These are phyloP conservation scores for Camptophora hylomeconis DNA, from an alignment of 2,329 filamentous ascomycete species.

Conservation along the genomic window DNA sequence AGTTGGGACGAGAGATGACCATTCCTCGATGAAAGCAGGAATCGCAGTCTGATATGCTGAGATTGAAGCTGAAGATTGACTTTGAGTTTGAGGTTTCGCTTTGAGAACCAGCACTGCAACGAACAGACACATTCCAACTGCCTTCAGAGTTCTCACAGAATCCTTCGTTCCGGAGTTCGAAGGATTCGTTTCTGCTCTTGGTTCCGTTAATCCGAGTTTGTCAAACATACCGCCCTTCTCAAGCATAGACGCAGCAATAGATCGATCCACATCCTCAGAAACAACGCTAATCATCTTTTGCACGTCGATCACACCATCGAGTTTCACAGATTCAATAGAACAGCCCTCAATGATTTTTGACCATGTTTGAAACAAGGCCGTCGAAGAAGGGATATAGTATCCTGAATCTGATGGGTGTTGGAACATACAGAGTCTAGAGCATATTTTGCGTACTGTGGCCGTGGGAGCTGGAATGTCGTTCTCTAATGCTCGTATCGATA, in stretches of 20 bases:
- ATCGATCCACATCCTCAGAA: slow-evolving; percentile 1
- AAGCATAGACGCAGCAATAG: background rate
- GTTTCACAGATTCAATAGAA: slow-evolving; percentile 5
- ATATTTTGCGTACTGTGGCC: slow-evolving; percentile 4
- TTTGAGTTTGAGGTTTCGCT: no score
- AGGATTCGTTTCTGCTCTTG: no score
- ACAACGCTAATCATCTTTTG: no score
- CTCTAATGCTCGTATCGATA: slow-evolving; percentile 9
- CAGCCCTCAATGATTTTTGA: slow-evolving; percentile 9
- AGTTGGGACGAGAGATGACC: slow-evolving; percentile 10
- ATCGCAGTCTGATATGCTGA: no score
- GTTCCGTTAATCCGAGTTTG: background rate
- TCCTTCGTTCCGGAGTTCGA: no score
- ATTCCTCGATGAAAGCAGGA: slow-evolving; percentile 7
- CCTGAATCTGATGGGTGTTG: slow-evolving; percentile 1
- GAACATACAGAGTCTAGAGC: slow-evolving; percentile 7
- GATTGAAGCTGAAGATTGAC: no score
- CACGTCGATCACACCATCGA: no score
- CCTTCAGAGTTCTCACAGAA: no score
- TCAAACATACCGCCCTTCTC: slow-evolving; percentile 1
- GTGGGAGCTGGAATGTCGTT: slow-evolving; percentile 12
- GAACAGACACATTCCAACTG: no score
- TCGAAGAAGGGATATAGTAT: slow-evolving; percentile 8
- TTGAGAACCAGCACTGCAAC: no score
- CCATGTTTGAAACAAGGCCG: slow-evolving; percentile 13